These are phyloP conservation scores for Actinomortierella wolfii DNA, from an alignment of 371 early-diverging fungal species.

Conservation along the genomic window DNA sequence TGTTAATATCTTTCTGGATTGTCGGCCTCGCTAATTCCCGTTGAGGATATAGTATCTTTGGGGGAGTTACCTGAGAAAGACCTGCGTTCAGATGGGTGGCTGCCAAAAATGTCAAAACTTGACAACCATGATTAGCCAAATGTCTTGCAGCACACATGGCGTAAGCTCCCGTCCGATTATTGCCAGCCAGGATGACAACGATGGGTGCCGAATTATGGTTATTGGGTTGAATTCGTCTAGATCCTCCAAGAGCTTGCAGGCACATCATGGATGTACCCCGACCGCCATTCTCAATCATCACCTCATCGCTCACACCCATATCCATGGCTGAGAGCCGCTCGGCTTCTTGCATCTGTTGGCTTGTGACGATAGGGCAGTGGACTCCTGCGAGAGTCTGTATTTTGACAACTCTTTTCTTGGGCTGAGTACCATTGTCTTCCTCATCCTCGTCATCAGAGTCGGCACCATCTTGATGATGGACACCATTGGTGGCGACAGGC, in stretches of 20 bases:
- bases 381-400: slow-evolving; percentile 60
- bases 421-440: neutral
- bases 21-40: too few relatives aligned
- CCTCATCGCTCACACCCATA: slow-evolving; percentile 70
- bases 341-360: slow-evolving; percentile 64
- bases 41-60: too few relatives aligned
- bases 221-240: slow-evolving; percentile 65
- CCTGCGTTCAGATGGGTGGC: slow-evolving; percentile 47
- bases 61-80: slow-evolving; percentile 8
- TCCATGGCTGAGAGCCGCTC: slow-evolving; percentile 57
- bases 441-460: slow-evolving; percentile 15
- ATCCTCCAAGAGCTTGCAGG: slow-evolving; percentile 72
- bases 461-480: neutral
- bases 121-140: slow-evolving; percentile 74
- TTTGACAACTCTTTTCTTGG: slow-evolving; percentile 32
- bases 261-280: slow-evolving; percentile 72
- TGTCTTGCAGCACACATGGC: slow-evolving; percentile 75
- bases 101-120: slow-evolving; percentile 66
- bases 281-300: slow-evolving; percentile 84
- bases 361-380: slow-evolving; percentile 58
- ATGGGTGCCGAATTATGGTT: slow-evolving; percentile 76
- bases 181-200: slow-evolving; percentile 73
- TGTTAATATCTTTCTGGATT: too few relatives aligned
- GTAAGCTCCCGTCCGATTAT: slow-evolving; percentile 74
- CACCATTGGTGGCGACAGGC: neutral